Evolutionary conservation across 257 asterid genomes (phyloP).

Genomic region (Misopates orontium): DNA sequence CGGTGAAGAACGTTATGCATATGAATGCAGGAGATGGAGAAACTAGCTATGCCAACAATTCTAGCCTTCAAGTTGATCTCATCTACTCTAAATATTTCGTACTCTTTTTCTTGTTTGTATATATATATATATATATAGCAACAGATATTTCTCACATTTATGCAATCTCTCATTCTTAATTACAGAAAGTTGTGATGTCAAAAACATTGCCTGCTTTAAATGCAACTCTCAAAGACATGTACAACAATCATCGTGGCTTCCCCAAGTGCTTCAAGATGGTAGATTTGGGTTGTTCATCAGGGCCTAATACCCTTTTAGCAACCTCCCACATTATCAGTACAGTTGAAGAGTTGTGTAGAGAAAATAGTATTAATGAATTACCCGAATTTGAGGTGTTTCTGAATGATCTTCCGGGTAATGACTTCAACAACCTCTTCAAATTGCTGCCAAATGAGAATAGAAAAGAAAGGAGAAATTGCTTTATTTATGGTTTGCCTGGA

Average conservation of each 20-base stretch:
- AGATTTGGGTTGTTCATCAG: conserved; percentile 49
- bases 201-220: conserved; percentile 23
- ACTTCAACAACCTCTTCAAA: conserved; percentile 45
- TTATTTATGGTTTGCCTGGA: conserved; percentile 26
- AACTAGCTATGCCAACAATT: no score
- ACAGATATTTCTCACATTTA: not conserved
- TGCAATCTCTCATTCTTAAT: no score
- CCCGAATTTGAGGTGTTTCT: conserved; percentile 32
- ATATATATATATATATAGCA: no score
- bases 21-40: no score
- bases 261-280: conserved; percentile 30
- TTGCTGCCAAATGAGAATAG: conserved; percentile 8
- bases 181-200: conserved; percentile 12
- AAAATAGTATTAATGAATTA: not conserved
- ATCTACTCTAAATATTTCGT: no score
- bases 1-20: no score
- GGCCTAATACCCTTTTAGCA: conserved; percentile 36
- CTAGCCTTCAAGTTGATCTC: no score
- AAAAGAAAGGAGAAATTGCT: not conserved
- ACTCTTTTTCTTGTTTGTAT: no score
- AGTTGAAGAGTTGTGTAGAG: conserved; percentile 13
- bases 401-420: conserved; percentile 44
- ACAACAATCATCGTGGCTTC: not conserved
- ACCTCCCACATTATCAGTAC: conserved; percentile 27
- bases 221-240: conserved; percentile 22